A percentile compares a stretch with the other conserved stretches of the same genome.
phyloP scores from a whole-genome alignment of 768 basidiomycete species.

The Russula earlei region DNA sequence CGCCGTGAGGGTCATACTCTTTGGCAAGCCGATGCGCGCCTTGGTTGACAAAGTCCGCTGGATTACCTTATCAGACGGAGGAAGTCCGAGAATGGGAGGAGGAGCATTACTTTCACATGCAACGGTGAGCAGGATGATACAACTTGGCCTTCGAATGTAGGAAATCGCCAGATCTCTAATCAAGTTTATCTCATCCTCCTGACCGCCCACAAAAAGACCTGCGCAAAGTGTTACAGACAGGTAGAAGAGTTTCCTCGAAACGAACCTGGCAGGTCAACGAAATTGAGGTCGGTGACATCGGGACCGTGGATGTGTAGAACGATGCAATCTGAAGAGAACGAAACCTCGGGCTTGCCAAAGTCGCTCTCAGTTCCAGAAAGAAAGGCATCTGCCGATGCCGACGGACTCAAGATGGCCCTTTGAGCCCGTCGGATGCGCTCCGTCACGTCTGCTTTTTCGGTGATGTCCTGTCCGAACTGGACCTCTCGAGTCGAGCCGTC shows the following conservation, averaged over 20 bases:
- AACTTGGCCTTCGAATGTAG: slow-evolving; percentile 55
- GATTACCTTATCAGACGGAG: background rate
- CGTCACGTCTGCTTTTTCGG: slow-evolving; percentile 45
- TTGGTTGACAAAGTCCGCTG: slow-evolving; percentile 77
- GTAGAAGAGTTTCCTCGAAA: background rate
- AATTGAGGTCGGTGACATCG: slow-evolving; percentile 33
- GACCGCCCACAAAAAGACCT: slow-evolving; percentile 50
- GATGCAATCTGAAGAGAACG: slow-evolving; percentile 32
- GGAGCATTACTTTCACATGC: slow-evolving; percentile 54
- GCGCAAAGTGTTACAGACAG: background rate
- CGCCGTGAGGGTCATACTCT: slow-evolving; percentile 49
- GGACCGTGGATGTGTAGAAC: slow-evolving; percentile 30
- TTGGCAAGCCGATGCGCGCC: slow-evolving; percentile 61
- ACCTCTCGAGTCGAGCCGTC: slow-evolving; percentile 17
- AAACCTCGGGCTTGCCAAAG: slow-evolving; percentile 13
- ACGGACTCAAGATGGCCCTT: slow-evolving; percentile 54
- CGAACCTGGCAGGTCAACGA: slow-evolving; percentile 34
- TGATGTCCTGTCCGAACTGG: slow-evolving; percentile 32
- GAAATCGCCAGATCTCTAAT: slow-evolving; percentile 46
- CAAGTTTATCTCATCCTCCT: slow-evolving; percentile 43
- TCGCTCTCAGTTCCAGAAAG: slow-evolving; percentile 28
- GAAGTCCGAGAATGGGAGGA: too few relatives aligned
- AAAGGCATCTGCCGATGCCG: slow-evolving; percentile 27
- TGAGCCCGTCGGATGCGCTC: slow-evolving; percentile 60
- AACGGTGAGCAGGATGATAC: slow-evolving; percentile 49